Evolutionary conservation across 192 early-diverging fungal genomes (phyloP).

Genomic region (Backusella mclennaniae): DNA sequence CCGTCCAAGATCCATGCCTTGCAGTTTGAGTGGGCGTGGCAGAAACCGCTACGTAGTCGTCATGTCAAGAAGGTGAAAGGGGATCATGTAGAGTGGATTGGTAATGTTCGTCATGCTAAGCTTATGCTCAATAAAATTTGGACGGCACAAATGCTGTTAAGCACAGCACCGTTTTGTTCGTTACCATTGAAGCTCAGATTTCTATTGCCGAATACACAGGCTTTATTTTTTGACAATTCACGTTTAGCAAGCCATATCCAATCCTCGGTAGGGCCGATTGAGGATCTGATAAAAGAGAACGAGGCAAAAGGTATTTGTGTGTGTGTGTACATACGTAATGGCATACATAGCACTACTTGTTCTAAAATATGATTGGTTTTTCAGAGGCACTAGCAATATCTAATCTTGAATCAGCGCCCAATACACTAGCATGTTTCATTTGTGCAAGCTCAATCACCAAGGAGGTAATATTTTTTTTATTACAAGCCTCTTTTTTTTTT

Average conservation of each 20-base stretch:
- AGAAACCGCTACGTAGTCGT: conserved; percentile 17
- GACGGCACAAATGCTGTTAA: conserved; percentile 8
- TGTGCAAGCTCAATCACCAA: background rate
- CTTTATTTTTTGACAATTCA: background rate
- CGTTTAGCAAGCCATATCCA: background rate
- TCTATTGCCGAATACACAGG: background rate
- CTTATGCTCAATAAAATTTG: conserved; percentile 13
- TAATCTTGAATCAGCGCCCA: background rate
- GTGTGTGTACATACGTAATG: background rate
- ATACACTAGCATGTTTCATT: background rate
- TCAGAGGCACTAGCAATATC: background rate
- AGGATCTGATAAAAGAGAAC: background rate
- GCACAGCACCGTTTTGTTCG: conserved; percentile 10
- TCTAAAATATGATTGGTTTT: background rate
- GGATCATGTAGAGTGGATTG: background rate
- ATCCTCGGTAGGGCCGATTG: background rate
- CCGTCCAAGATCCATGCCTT: conserved; percentile 1
- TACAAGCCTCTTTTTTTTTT: background rate
- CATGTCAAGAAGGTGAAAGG: conserved; percentile 1
- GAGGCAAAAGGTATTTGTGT: background rate
- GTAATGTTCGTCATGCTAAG: background rate
- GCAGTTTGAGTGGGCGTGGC: conserved; percentile 28
- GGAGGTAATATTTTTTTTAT: background rate
- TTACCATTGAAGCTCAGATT: conserved; percentile 21
- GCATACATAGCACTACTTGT: too few species aligned